Conservation (phyloP, 1,284 basidiomycete genomes). For the Exobasidium cylindrosporum region DNA sequence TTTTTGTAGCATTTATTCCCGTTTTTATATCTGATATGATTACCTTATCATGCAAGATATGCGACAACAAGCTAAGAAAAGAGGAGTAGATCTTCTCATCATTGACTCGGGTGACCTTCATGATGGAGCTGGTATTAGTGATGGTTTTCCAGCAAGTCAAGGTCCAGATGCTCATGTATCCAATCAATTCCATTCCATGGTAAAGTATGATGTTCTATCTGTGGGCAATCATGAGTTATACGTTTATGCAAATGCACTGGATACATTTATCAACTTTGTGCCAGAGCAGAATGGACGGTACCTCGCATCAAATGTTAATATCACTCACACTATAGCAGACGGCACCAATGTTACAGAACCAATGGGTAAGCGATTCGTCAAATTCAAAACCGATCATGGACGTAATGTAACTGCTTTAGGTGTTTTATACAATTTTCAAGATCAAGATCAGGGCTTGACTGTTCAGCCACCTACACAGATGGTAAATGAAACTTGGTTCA, state of each 20-base stretch:
- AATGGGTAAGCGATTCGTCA: constrained; percentile 41
- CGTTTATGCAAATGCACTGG: constrained; percentile 69
- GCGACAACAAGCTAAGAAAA: constrained; percentile 32
- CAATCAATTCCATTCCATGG: constrained; percentile 61
- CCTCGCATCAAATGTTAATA: constrained; percentile 43
- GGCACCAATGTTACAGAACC: constrained; percentile 28
- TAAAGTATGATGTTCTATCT: constrained; percentile 70
- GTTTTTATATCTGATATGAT: neutral
- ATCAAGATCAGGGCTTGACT: constrained; percentile 33
- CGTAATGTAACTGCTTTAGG: constrained; percentile 48
- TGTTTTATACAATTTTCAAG: constrained; percentile 46
- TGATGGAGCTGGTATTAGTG: constrained; percentile 52
- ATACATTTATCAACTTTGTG: constrained; percentile 75
- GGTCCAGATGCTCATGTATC: constrained; percentile 45
- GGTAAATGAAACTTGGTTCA: constrained; percentile 49
- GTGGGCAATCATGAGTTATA: constrained; percentile 91
- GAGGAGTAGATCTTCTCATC: constrained; percentile 50
- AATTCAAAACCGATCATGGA: constrained; percentile 34
- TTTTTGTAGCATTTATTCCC: neutral
- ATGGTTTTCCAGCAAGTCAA: constrained; percentile 38
- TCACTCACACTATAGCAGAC: constrained; percentile 24
- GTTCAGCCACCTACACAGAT: constrained; percentile 45
- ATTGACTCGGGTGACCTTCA: constrained; percentile 50
- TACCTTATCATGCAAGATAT: constrained; percentile 21
- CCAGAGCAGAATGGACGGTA: constrained; percentile 59